A percentile compares a stretch with the other conserved stretches of the same genome.
phyloP scores from a whole-genome alignment of 1,139 yeast species.

The Diutina sp. region DNA sequence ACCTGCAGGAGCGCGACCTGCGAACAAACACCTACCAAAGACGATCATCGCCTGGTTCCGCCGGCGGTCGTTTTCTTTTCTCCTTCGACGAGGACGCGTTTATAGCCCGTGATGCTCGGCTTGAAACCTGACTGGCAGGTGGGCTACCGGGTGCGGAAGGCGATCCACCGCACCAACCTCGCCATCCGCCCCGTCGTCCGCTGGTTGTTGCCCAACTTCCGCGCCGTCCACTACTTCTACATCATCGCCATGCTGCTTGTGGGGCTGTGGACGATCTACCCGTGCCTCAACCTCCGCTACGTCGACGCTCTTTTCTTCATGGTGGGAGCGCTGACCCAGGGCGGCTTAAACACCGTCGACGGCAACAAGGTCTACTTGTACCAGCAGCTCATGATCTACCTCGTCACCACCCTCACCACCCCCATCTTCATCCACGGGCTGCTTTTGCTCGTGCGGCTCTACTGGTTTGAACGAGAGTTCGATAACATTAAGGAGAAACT shows the following conservation, averaged over 20 bases:
- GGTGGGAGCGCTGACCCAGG: slow-evolving; percentile 75
- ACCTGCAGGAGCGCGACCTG: too few species aligned
- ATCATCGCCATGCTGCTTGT: slow-evolving; percentile 40
- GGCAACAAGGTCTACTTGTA: slow-evolving; percentile 48
- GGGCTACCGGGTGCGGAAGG: background rate
- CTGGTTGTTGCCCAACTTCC: slow-evolving; percentile 51
- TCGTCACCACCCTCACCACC: slow-evolving; percentile 55
- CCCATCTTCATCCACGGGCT: slow-evolving; percentile 85
- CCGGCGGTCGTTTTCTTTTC: too few species aligned
- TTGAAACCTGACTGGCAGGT: background rate
- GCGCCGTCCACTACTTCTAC: slow-evolving; percentile 68
- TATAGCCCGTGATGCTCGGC: background rate
- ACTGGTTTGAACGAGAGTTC: slow-evolving; percentile 83
- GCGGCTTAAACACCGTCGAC: slow-evolving; percentile 78
- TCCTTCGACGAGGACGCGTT: too few species aligned
- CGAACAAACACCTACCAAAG: too few species aligned
- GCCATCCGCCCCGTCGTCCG: background rate
- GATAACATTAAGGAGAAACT: slow-evolving; percentile 70
- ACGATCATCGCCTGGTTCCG: too few species aligned
- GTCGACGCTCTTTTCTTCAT: slow-evolving; percentile 73
- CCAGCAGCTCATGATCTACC: slow-evolving; percentile 64
- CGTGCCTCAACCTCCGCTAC: slow-evolving; percentile 52
- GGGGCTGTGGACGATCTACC: slow-evolving; percentile 65
- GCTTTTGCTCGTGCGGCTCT: slow-evolving; percentile 65
- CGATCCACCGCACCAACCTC: background rate